A percentile compares a stretch with the other conserved stretches of the same genome.
phyloP scores from a whole-genome alignment of 768 basidiomycete genomes.

The Rubroboletus pulcherrimus region DNA sequence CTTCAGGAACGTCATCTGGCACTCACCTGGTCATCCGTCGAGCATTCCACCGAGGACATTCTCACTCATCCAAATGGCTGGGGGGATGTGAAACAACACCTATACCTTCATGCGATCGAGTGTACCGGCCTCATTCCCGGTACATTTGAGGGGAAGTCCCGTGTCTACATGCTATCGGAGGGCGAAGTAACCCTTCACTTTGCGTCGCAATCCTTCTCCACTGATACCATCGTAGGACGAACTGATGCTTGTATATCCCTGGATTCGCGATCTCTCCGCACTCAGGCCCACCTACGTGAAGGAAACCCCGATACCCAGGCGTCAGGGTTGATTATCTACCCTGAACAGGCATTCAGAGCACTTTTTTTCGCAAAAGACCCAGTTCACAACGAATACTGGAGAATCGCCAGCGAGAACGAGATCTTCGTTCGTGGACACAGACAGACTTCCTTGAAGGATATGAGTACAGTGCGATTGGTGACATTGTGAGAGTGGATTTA shows the following conservation, averaged over 20 bases:
- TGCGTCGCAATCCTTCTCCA: too few species aligned
- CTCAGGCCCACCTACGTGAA: background rate
- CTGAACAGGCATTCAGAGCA: background rate
- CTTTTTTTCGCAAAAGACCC: background rate
- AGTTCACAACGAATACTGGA: background rate
- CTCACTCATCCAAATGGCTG: constrained; percentile 29
- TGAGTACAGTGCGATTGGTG: background rate
- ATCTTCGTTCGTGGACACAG: background rate
- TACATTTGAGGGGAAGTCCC: constrained; percentile 7
- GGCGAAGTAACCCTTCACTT: too few species aligned
- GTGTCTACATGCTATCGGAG: constrained; percentile 3
- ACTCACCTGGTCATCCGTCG: constrained; percentile 12
- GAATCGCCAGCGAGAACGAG: background rate
- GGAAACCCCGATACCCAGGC: background rate
- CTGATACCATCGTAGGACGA: background rate
- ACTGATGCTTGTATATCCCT: background rate
- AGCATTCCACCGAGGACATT: constrained; percentile 16
- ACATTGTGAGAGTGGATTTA: background rate
- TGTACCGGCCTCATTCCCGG: constrained; percentile 18
- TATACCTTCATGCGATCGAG: constrained; percentile 18
- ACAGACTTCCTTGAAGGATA: background rate
- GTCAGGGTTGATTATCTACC: background rate
- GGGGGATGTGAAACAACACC: constrained; percentile 24
- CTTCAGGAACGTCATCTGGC: constrained; percentile 17
- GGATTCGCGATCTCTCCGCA: background rate